Base-by-base conservation (phyloP, 305 asterid genomes). In the Fraxinus ornus region DNA sequence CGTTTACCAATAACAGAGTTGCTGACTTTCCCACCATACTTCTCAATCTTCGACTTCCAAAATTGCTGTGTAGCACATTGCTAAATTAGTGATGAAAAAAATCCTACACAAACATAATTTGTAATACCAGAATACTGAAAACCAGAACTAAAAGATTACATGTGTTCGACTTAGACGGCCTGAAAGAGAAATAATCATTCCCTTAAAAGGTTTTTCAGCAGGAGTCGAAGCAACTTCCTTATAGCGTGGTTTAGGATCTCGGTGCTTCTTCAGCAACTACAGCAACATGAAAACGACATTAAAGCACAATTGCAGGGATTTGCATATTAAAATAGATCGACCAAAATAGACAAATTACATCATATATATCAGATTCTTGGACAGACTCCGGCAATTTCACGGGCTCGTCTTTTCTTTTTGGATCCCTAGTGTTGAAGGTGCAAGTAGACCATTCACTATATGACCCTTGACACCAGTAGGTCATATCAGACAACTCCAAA, bases 391-490 rank as follows among this genome's bases (percentile, higher is more conserved):
- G 98, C 60, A 93, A 87, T 77, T 87, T 88, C 60, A 92, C 66
- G 0, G 90, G 89, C 49, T 91, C 91, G 0, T 90, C 90, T 66
- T 37, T 86, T 75, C 98, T 87, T 0, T 94, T 97, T 28, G 98
- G 98, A 76, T 90, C 88, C 73, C 3, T 85, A 0, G 98, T 88
- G 66, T 78, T 21, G 64, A 22, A 96, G 5, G 81, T 85, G 88
- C 98, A 96, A 68, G 85, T 87, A 30, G 97, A 89, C 98, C 99
- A 94, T 79, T 90, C 98, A 9, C 90, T 90, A 47, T 89, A 93
- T 0, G 83, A 75, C 12, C 98, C 98, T 7, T 3, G 70, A 85
- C 99, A 96, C 3, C 77, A 2, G 86, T 90, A 94, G 17, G 39
- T 49, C 36, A 66, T 15, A 0, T 84, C 86, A 2, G 90, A 32